Conservation (phyloP, 2,329 filamentous ascomycete species). For the Cercospora zeina region DNA sequence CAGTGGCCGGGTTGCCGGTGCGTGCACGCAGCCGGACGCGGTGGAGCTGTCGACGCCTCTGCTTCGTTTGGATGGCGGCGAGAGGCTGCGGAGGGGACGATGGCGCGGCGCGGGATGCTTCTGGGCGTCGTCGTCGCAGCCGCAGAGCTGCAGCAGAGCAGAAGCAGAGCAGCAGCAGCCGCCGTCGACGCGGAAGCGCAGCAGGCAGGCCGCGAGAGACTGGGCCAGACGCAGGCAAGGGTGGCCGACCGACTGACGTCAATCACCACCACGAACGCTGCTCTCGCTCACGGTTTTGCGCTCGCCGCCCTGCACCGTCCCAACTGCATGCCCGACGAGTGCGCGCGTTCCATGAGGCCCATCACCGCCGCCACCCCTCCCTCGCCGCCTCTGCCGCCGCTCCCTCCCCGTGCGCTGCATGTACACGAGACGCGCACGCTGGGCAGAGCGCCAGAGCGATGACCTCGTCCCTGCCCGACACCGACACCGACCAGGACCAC, state of each 20-base stretch:
- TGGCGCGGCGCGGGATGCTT: not conserved
- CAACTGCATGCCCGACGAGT: slow-evolving; percentile 4
- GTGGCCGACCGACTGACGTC: not conserved
- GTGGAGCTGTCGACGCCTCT: slow-evolving; percentile 1
- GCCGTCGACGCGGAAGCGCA: not conserved
- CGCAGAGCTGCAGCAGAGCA: not conserved
- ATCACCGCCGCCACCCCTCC: not conserved
- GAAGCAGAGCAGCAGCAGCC: not conserved
- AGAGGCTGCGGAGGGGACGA: not conserved
- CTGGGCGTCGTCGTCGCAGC: not conserved
- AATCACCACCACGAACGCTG: not conserved
- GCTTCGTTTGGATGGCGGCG: not conserved
- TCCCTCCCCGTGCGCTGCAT: slow-evolving; percentile 1
- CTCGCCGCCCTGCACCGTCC: not conserved
- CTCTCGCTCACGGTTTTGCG: not conserved
- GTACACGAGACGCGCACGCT: slow-evolving; percentile 8
- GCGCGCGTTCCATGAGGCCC: slow-evolving; percentile 11
- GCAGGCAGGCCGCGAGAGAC: not conserved
- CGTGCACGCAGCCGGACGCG: not conserved
- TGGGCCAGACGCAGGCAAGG: not conserved
- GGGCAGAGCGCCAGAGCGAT: slow-evolving; percentile 24
- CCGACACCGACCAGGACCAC: slow-evolving; percentile 24
- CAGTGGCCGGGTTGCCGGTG: slow-evolving; percentile 2
- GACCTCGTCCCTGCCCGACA: slow-evolving; percentile 26
- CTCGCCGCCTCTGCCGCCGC: not conserved